A percentile compares a stretch with the other conserved stretches of the same genome.
These are phyloP conservation scores for Cystobasidium pallidum DNA, from an alignment of 1,284 basidiomycete species.

Conservation along the genomic window DNA sequence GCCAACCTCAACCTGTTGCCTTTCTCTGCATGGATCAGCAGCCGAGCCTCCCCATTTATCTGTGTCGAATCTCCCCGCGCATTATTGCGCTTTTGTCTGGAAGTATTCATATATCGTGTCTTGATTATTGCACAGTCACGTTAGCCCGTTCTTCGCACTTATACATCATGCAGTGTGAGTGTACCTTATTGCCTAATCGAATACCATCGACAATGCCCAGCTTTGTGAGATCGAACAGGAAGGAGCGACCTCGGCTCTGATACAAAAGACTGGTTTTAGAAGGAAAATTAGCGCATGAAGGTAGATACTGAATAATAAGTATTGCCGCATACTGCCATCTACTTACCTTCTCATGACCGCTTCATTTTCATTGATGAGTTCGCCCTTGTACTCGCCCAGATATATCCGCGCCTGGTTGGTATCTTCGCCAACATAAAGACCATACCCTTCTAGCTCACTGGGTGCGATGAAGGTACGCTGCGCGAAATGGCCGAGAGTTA, in stretches of 20 bases:
- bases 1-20: slow-evolving; percentile 10
- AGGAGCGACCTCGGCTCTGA: slow-evolving; percentile 24
- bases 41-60: slow-evolving; percentile 36
- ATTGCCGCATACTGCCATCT: too few relatives aligned
- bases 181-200: slow-evolving; percentile 36
- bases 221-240: slow-evolving; percentile 39
- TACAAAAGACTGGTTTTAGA: slow-evolving; percentile 32
- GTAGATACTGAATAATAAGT: too few relatives aligned
- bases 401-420: slow-evolving; percentile 15
- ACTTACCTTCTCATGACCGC: slow-evolving; percentile 29
- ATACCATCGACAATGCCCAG: slow-evolving; percentile 38
- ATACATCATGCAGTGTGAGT: background rate
- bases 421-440: slow-evolving; percentile 39
- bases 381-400: slow-evolving; percentile 41
- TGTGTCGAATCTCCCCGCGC: background rate
- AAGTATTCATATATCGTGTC: slow-evolving; percentile 32
- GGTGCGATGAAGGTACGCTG: slow-evolving; percentile 39
- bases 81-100: slow-evolving; percentile 3
- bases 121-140: background rate
- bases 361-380: slow-evolving; percentile 42
- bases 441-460: slow-evolving; percentile 39
- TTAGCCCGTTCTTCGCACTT: background rate
- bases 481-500: too few relatives aligned
- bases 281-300: too few relatives aligned
- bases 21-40: slow-evolving; percentile 28